Conservation (phyloP, 768 basidiomycete genomes). For the Rhodotorula toruloides region DNA sequence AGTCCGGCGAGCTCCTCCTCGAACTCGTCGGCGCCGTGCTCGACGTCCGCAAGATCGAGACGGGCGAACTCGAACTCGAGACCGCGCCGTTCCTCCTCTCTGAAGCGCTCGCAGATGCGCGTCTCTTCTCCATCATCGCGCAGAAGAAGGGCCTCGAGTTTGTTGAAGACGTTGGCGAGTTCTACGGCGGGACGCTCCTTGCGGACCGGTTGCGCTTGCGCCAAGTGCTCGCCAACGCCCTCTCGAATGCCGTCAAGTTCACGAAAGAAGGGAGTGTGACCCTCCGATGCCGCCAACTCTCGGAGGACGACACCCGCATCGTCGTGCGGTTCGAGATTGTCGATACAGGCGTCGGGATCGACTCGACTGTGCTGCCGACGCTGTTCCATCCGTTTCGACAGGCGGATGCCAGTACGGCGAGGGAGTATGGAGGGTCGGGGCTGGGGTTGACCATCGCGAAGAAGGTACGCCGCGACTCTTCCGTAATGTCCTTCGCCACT, state of each 20-base stretch:
- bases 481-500: no score
- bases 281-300: constrained; percentile 20
- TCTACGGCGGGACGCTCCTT: constrained; percentile 25
- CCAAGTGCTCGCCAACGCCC: constrained; percentile 35
- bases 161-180: constrained; percentile 15
- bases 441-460: constrained; percentile 74
- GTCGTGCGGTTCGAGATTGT: constrained; percentile 19
- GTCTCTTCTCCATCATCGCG: constrained; percentile 25
- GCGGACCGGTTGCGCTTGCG: constrained; percentile 36
- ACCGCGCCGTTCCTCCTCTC: constrained; percentile 26
- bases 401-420: constrained; percentile 90
- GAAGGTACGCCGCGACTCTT: constrained; percentile 2
- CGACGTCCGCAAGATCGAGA: constrained; percentile 41
- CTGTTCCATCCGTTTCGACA: constrained; percentile 51
- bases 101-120: constrained; percentile 29
- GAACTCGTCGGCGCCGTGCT: constrained; percentile 34
- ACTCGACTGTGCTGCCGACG: constrained; percentile 18
- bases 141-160: constrained; percentile 33
- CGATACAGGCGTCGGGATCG: constrained; percentile 40
- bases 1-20: constrained; percentile 39
- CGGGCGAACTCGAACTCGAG: constrained; percentile 36
- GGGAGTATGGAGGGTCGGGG: constrained; percentile 85
- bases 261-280: constrained; percentile 28
- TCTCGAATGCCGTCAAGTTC: constrained; percentile 40
- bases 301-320: constrained; percentile 14